Conservation (phyloP, 768 basidiomycete genomes). For the Gymnopilus dilepis region DNA sequence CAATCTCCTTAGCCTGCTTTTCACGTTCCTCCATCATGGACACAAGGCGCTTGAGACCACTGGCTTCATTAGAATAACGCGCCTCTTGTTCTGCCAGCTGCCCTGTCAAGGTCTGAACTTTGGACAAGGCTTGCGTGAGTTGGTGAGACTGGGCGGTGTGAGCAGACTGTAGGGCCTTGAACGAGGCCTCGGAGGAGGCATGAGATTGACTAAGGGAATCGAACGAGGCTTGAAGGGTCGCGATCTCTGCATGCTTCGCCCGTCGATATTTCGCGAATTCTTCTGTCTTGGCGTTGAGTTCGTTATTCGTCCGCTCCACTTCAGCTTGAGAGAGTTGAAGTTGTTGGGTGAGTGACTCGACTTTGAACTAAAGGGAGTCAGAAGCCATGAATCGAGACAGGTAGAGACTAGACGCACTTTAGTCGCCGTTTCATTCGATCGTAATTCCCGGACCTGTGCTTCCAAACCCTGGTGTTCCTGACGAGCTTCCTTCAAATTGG, state of each 20-base stretch:
- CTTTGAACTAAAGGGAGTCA: constrained; percentile 67
- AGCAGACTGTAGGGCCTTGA: constrained; percentile 75
- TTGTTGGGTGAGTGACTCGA: constrained; percentile 85
- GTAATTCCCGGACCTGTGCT: constrained; percentile 70
- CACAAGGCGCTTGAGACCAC: constrained; percentile 74
- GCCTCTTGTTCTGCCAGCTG: constrained; percentile 87
- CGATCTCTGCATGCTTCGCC: constrained; percentile 77
- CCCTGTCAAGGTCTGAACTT: constrained; percentile 75
- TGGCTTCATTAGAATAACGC: constrained; percentile 79
- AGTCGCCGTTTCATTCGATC: constrained; percentile 76
- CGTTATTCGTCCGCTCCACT: constrained; percentile 69
- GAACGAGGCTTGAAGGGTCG: constrained; percentile 75
- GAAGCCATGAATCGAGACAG: not conserved
- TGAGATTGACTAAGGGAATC: constrained; percentile 75
- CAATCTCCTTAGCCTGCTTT: constrained; percentile 80
- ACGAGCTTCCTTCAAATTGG: constrained; percentile 74
- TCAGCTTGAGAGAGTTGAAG: constrained; percentile 79
- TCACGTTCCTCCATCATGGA: constrained; percentile 88
- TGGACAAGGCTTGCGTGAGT: constrained; percentile 75
- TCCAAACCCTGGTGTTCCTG: constrained; percentile 75
- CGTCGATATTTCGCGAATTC: constrained; percentile 86
- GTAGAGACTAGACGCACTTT: constrained; percentile 50
- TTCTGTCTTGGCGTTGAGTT: constrained; percentile 75
- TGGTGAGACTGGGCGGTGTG: constrained; percentile 76
- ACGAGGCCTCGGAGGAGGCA: constrained; percentile 66